Conservation (phyloP, 2,329 filamentous ascomycete genomes). For the Talaromyces rugulosus region DNA sequence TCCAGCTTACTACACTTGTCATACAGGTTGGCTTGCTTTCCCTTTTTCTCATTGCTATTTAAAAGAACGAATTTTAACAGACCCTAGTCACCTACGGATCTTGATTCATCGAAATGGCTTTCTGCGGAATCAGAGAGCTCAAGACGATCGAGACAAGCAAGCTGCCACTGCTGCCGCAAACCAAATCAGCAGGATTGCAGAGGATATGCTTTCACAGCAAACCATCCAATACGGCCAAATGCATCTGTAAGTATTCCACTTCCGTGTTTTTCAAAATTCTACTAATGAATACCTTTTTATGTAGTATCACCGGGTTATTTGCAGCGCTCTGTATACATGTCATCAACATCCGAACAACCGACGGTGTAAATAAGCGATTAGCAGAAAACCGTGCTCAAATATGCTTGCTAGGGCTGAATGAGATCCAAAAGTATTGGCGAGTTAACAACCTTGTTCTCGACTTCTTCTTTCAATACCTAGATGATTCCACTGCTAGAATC, state of each 20-base stretch:
- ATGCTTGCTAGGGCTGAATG: neutral
- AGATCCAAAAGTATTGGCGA: neutral
- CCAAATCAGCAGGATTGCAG: neutral
- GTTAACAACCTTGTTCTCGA: slow-evolving; percentile 1
- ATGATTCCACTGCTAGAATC: neutral
- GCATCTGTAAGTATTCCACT: neutral
- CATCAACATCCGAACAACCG: neutral
- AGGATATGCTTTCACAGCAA: neutral
- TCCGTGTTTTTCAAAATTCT: neutral
- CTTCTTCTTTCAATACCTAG: neutral
- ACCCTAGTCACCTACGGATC: neutral
- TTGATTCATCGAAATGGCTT: neutral
- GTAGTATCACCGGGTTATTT: neutral
- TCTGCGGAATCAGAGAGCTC: neutral
- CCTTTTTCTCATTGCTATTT: neutral
- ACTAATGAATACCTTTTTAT: neutral
- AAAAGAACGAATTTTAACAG: too few relatives aligned
- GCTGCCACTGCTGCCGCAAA: neutral
- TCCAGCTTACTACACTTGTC: neutral
- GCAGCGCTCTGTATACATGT: neutral
- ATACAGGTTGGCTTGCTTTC: neutral
- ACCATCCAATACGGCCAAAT: slow-evolving; percentile 2
- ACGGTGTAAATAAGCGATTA: neutral
- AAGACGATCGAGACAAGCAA: neutral
- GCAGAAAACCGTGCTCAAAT: neutral